Percentiles rank a stretch among this genome's conserved stretches.
These are phyloP conservation scores for Globisporangium paroecandrum DNA, from an alignment of 352 stramenopile species.

Conservation along the genomic window DNA sequence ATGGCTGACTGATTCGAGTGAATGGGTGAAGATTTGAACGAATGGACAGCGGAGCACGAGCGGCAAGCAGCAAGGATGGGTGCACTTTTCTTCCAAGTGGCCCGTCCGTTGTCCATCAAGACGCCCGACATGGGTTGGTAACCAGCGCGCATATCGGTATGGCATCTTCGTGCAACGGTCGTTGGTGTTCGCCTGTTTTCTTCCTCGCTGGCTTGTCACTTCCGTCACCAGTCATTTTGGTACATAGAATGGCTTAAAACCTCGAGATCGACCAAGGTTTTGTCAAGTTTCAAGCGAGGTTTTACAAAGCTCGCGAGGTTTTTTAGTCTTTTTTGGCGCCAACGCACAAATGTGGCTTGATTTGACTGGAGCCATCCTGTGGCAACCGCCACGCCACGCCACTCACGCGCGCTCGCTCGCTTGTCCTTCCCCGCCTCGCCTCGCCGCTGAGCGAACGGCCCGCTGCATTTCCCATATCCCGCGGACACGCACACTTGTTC, in stretches of 20 bases:
- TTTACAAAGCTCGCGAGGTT: not conserved
- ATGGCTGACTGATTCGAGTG: not conserved
- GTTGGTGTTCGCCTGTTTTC: not conserved
- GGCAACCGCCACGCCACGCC: not conserved
- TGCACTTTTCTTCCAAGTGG: not conserved
- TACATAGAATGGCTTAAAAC: conserved; percentile 10
- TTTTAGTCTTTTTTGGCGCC: conserved; percentile 9
- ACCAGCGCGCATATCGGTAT: not conserved
- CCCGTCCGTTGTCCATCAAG: not conserved
- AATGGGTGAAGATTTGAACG: conserved; percentile 3
- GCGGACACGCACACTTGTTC: conserved; percentile 13
- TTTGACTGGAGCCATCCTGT: conserved; percentile 10
- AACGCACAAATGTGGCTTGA: not conserved
- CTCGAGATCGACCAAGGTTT: conserved; percentile 1
- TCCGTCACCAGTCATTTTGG: conserved; percentile 14
- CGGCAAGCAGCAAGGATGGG: not conserved
- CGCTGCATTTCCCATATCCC: conserved; percentile 21
- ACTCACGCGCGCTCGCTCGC: not conserved
- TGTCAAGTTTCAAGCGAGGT: not conserved
- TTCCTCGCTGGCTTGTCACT: not conserved
- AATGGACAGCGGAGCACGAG: not conserved
- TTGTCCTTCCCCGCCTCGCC: not conserved
- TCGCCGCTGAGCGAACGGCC: not conserved
- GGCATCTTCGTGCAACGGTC: too few species aligned
- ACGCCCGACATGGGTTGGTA: conserved; percentile 6